Evolutionary conservation across 2,329 filamentous ascomycete genomes (phyloP).

Genomic region (Diaporthe capsici): DNA sequence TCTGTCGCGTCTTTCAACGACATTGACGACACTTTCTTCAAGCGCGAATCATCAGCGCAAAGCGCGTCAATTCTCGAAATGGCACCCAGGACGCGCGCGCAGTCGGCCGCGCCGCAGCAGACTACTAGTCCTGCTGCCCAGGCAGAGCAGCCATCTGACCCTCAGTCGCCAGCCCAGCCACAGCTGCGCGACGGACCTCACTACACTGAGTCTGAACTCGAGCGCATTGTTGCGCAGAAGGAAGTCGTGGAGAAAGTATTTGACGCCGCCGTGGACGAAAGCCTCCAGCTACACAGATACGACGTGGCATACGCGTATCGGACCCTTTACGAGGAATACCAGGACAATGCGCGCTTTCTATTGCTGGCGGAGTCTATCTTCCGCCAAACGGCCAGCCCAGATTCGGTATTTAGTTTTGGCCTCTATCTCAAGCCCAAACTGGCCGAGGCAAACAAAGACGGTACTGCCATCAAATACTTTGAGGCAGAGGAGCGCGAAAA

Average conservation of each 20-base stretch:
- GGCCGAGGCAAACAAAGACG: slow-evolving; percentile 67
- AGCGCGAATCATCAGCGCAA: slow-evolving; percentile 39
- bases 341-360: slow-evolving; percentile 65
- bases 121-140: slow-evolving; percentile 18
- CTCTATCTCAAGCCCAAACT: slow-evolving; percentile 68
- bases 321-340: slow-evolving; percentile 71
- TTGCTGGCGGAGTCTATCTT: slow-evolving; percentile 71
- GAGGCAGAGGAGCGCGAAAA: slow-evolving; percentile 61
- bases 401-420: slow-evolving; percentile 66
- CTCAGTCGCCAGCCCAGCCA: slow-evolving; percentile 3
- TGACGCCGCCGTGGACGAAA: slow-evolving; percentile 70
- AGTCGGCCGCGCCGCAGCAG: slow-evolving; percentile 29
- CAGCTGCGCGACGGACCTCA: slow-evolving; percentile 31
- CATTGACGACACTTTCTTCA: slow-evolving; percentile 39
- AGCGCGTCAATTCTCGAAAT: slow-evolving; percentile 34
- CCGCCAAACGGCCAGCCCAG: slow-evolving; percentile 67
- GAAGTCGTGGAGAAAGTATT: slow-evolving; percentile 67
- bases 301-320: slow-evolving; percentile 74
- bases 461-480: slow-evolving; percentile 68
- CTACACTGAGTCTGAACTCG: slow-evolving; percentile 33
- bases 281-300: slow-evolving; percentile 69
- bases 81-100: slow-evolving; percentile 3
- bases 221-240: slow-evolving; percentile 46
- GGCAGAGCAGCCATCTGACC: not conserved
- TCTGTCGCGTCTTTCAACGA: slow-evolving; percentile 40